Evolutionary conservation across 2,329 filamentous ascomycete species (phyloP).

Genomic region (Talaromyces rugulosus): DNA sequence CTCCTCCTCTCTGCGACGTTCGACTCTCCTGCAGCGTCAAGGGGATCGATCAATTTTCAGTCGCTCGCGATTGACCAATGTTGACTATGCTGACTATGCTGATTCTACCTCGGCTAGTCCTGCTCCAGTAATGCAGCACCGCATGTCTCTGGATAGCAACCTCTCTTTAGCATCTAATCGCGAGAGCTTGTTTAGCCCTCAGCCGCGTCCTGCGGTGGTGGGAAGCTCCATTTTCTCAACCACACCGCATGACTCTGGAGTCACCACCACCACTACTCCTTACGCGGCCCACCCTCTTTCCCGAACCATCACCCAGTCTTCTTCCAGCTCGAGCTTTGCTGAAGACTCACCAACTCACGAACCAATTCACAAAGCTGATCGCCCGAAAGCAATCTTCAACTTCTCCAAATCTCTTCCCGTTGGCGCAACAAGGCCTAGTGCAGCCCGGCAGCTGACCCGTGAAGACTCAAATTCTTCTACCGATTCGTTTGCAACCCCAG

Average conservation of each 20-base stretch:
- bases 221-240: constrained; percentile 38
- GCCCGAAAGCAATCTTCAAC: constrained; percentile 49
- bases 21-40: constrained; percentile 80
- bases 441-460: constrained; percentile 40
- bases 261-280: constrained; percentile 35
- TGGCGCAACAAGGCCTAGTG: constrained; percentile 53
- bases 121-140: constrained; percentile 59
- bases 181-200: constrained; percentile 61
- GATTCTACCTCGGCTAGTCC: constrained; percentile 55
- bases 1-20: constrained; percentile 75
- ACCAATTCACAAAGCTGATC: constrained; percentile 52
- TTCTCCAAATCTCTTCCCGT: constrained; percentile 75
- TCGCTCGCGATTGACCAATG: constrained; percentile 28
- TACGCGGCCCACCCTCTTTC: constrained; percentile 72
- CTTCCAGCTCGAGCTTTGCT: constrained; percentile 70
- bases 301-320: constrained; percentile 79
- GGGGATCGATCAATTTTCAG: constrained; percentile 59
- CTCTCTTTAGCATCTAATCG: constrained; percentile 58
- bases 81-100: constrained; percentile 26
- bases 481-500: constrained; percentile 66
- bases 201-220: constrained; percentile 50
- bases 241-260: constrained; percentile 15
- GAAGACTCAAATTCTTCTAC: constrained; percentile 47
- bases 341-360: constrained; percentile 69
- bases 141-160: constrained; percentile 76